These are phyloP conservation scores for Ophidiomyces ophidiicola DNA, from an alignment of 2,329 filamentous ascomycete species.

Conservation along the genomic window DNA sequence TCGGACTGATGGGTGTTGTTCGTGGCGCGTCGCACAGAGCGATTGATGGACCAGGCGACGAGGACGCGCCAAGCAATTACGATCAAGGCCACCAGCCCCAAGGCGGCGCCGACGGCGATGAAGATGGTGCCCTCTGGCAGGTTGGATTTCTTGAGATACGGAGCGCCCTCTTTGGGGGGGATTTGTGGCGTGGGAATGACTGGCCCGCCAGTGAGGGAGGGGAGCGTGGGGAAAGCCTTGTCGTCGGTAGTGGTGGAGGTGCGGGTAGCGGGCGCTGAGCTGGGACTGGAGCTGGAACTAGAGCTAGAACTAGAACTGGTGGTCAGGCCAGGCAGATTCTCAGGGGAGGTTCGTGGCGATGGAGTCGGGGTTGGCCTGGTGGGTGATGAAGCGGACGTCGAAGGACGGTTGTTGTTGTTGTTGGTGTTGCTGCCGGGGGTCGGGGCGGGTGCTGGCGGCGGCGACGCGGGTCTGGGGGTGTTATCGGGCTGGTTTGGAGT, in stretches of 20 bases:
- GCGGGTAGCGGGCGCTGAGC: conserved; percentile 14
- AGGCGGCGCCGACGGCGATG: conserved; percentile 78
- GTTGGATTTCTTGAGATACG: conserved; percentile 79
- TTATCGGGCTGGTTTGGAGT: background rate
- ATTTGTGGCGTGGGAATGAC: conserved; percentile 62
- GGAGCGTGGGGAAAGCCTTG: conserved; percentile 31
- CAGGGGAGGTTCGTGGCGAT: conserved; percentile 14
- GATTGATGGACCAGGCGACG: conserved; percentile 81
- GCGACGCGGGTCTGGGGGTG: background rate
- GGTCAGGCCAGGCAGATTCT: conserved; percentile 10
- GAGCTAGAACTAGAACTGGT: conserved; percentile 19
- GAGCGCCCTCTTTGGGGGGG: conserved; percentile 70
- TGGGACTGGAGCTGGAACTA: conserved; percentile 3
- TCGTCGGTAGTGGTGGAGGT: conserved; percentile 15
- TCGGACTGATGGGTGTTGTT: conserved; percentile 57
- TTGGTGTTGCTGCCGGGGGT: conserved; percentile 16
- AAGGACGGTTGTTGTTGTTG: conserved; percentile 14
- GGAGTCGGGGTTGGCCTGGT: conserved; percentile 13
- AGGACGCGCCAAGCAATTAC: conserved; percentile 79
- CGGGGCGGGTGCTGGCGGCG: background rate
- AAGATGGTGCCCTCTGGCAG: conserved; percentile 91
- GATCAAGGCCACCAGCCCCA: conserved; percentile 70
- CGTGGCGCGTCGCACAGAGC: conserved; percentile 78
- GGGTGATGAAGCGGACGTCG: conserved; percentile 15
- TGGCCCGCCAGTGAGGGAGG: conserved; percentile 45